Percentiles rank a stretch among this genome's conserved stretches.
Evolutionary conservation across 305 asterid species (phyloP).

Genomic region (Solanum chacoense): DNA sequence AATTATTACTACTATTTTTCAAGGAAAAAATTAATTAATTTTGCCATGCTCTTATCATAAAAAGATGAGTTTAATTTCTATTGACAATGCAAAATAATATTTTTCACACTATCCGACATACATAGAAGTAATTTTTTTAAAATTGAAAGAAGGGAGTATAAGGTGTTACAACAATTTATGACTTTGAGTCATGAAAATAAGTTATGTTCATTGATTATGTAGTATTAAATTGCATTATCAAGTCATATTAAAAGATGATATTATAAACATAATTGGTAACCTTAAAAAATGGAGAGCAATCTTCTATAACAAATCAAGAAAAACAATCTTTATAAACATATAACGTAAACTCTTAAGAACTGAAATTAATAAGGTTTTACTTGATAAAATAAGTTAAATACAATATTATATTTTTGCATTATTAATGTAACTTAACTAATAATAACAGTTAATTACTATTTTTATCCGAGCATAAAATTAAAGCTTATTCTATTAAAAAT

Average conservation of each 20-base stretch:
- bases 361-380: background rate
- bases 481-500: background rate
- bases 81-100: background rate
- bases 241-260: background rate
- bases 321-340: background rate
- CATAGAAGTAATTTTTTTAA: no score
- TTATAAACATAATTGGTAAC: background rate
- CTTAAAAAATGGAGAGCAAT: background rate
- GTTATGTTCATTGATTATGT: background rate
- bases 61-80: background rate
- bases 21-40: no score
- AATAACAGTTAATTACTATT: background rate
- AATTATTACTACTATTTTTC: no score
- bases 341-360: background rate
- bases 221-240: background rate
- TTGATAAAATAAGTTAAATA: background rate
- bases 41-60: background rate
- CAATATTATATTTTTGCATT: background rate
- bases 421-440: background rate
- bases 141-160: background rate
- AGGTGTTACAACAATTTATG: background rate
- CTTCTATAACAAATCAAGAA: background rate
- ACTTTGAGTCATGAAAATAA: background rate
- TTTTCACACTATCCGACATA: background rate
- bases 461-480: background rate